A percentile compares a stretch with the other conserved stretches of the same genome.
phyloP scores from a whole-genome alignment of 352 stramenopile genomes.

The Chrysophaeum taylorii region DNA sequence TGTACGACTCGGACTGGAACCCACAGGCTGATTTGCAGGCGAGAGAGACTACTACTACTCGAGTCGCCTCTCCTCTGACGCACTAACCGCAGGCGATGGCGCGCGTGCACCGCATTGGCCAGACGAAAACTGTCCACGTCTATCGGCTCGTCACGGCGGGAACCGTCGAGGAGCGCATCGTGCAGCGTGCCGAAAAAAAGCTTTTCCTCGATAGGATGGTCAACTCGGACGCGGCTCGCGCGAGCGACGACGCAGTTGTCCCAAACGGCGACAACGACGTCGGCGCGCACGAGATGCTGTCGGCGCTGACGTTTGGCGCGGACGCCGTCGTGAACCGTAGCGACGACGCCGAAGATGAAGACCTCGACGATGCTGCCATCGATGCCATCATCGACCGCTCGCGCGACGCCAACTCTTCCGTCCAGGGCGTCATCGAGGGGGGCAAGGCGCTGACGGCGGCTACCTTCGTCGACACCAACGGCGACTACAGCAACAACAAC shows the following conservation, averaged over 20 bases:
- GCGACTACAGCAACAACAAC: no score
- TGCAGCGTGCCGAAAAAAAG: conserved; percentile 75
- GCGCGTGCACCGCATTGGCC: conserved; percentile 51
- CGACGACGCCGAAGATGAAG: conserved; percentile 17
- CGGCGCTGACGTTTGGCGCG: conserved; percentile 20
- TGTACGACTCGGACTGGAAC: conserved; percentile 95
- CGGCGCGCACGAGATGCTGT: conserved; percentile 10
- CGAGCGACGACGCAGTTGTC: no score
- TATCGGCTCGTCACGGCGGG: conserved; percentile 82
- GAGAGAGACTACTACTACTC: not conserved
- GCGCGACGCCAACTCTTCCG: not conserved
- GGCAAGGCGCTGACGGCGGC: not conserved
- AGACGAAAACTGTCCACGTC: conserved; percentile 52
- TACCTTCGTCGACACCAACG: not conserved
- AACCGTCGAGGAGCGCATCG: conserved; percentile 85
- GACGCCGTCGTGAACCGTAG: conserved; percentile 16
- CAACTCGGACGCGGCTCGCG: conserved; percentile 60
- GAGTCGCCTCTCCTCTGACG: not conserved
- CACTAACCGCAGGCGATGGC: conserved; percentile 37
- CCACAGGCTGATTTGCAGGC: conserved; percentile 57
- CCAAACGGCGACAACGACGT: conserved; percentile 51
- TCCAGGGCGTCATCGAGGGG: not conserved
- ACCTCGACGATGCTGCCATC: conserved; percentile 25
- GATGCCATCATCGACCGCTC: conserved; percentile 24
- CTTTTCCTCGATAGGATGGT: conserved; percentile 76